Conservation (phyloP, 768 basidiomycete species). For the Lactarius hatsudake region DNA sequence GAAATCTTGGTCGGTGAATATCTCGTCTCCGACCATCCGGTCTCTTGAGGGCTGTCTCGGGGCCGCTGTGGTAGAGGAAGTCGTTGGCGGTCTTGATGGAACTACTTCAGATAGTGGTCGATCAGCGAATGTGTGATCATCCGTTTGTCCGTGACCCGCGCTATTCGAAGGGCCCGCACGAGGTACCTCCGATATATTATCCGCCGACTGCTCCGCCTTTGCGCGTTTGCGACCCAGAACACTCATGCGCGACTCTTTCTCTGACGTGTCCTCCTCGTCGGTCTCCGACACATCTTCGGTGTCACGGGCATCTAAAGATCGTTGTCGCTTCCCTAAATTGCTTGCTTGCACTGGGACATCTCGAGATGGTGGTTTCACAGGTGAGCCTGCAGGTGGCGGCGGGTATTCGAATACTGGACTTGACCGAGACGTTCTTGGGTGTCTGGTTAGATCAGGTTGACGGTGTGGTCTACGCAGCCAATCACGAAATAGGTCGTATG, state of each 20-base stretch:
- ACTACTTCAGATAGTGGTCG: background rate
- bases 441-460: conserved; percentile 12
- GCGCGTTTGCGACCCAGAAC: conserved; percentile 51
- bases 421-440: conserved; percentile 8
- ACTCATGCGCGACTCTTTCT: conserved; percentile 39
- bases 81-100: conserved; percentile 4
- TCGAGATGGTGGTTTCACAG: conserved; percentile 24
- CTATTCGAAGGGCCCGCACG: conserved; percentile 21
- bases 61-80: background rate
- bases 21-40: conserved; percentile 19
- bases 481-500: background rate
- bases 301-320: conserved; percentile 49
- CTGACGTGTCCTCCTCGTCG: conserved; percentile 39
- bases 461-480: background rate
- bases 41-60: conserved; percentile 9
- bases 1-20: conserved; percentile 29
- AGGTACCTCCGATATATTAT: conserved; percentile 25
- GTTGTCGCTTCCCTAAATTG: conserved; percentile 63
- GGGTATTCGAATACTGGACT: conserved; percentile 28
- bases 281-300: conserved; percentile 43
- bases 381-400: conserved; percentile 24
- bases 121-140: background rate
- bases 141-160: background rate
- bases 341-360: conserved; percentile 42
- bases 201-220: conserved; percentile 34